Evolutionary conservation across 306 rosid genomes (phyloP).

Genomic region (Gastrolobium villosum): DNA sequence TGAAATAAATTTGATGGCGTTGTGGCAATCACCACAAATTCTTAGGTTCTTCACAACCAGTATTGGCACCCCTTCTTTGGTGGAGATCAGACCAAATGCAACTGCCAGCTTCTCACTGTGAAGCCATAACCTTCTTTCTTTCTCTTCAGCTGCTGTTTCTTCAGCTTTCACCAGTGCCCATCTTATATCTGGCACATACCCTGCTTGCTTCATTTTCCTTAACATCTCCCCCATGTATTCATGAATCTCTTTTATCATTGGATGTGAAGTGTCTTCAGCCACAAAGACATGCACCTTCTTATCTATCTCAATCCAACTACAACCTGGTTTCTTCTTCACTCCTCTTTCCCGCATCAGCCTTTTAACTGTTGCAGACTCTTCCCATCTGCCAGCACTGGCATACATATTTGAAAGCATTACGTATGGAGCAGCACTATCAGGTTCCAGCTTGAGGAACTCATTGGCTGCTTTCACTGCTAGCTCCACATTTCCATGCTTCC

Average conservation of each 20-base stretch:
- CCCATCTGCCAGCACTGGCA: conserved; percentile 78
- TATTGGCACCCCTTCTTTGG: conserved; percentile 71
- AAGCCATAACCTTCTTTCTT: conserved; percentile 66
- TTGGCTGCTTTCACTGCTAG: conserved; percentile 80
- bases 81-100: conserved; percentile 74
- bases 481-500: conserved; percentile 82
- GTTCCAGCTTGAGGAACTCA: conserved; percentile 70
- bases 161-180: conserved; percentile 72
- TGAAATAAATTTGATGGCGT: conserved; percentile 78
- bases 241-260: conserved; percentile 72
- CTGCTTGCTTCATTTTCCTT: conserved; percentile 68
- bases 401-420: conserved; percentile 74
- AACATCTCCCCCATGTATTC: conserved; percentile 71
- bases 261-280: conserved; percentile 85
- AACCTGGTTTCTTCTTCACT: conserved; percentile 85
- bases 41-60: conserved; percentile 83
- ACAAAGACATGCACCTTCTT: conserved; percentile 69
- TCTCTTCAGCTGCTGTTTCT: conserved; percentile 68
- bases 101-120: conserved; percentile 88
- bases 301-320: conserved; percentile 87
- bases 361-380: conserved; percentile 67
- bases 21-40: conserved; percentile 92
- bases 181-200: conserved; percentile 73
- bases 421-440: conserved; percentile 72
- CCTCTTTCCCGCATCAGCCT: conserved; percentile 79